Base-by-base conservation (phyloP, 345 rosid genomes). In the Moricandia arvensis region DNA sequence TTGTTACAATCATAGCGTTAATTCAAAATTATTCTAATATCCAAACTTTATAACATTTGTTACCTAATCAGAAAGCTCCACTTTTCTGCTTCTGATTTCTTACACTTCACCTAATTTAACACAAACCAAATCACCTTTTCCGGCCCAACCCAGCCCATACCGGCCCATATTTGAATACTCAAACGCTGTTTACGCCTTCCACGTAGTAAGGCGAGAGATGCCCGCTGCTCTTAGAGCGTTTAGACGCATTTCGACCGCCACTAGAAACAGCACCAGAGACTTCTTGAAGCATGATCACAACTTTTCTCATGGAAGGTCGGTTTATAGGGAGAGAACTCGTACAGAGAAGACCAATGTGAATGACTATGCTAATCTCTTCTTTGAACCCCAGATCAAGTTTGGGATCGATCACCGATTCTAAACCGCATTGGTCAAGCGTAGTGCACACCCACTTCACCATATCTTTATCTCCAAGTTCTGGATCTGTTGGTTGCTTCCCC, bases 221-320 rank as follows among this genome's bases (percentile, higher is more conserved):
- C 63, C 96, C 93, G 8, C 86, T 86, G 60, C 81, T 83, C 47
- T 74, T 79, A 12, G 47, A 15, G 17, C 54, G 65, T 72, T 78
- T 82, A 17, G 72, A 49, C 73, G 57, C 75, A 81, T 13, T 71
- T 37, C n/a, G 29, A 53, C 69, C 60, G 75, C 82, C 16, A 64
- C 73, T 13, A 82, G 61, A 13, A 75, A 49, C 75, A 59, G 43
- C 27, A 55, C 59, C 67, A 63, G 74, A 62, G 54, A 79, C 83
- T 66, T 91, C 97, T 66, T 83, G 92, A 81, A 95, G 84, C 90
- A 95, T 72, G 73, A 87, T 95, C 74, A 92, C 99, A 17, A 90
- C 97, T 76, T 86, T 87, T 27, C 99, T 84, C 97, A 92, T 92
- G 1, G 99, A 84, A 3, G 97, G 97, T 4, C 99, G 88, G 81